Conservation (phyloP, 371 early-diverging fungal species). For the Sporodiniella umbellata region DNA sequence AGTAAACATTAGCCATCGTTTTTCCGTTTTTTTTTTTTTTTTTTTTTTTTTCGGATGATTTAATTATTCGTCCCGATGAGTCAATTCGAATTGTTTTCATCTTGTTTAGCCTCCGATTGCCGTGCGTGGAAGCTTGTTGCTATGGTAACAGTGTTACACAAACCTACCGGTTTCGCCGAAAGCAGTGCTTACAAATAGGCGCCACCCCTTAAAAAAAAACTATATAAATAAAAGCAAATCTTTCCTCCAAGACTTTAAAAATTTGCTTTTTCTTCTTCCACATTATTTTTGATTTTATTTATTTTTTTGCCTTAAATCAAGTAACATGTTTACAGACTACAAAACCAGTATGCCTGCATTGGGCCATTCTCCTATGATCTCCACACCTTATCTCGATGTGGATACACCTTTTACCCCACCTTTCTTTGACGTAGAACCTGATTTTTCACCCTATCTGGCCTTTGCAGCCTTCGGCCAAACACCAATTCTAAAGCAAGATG, state of each 20-base stretch:
- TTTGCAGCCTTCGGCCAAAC: not conserved
- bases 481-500: not conserved
- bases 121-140: not conserved
- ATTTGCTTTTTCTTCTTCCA: not conserved
- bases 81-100: not conserved
- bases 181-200: not conserved
- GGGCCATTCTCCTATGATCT: not conserved
- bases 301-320: not conserved
- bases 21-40: too few species aligned
- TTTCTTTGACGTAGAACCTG: not conserved
- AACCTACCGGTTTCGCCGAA: not conserved
- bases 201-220: not conserved
- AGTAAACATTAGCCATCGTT: too few species aligned
- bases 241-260: conserved; percentile 9
- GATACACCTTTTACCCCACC: not conserved
- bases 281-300: not conserved
- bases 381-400: not conserved
- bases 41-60: too few species aligned
- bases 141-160: not conserved
- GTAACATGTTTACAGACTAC: not conserved
- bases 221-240: not conserved
- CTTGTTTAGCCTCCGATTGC: not conserved
- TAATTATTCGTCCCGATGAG: not conserved
- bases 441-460: conserved; percentile 9
- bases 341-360: not conserved